Percentiles rank a stretch among this genome's conserved stretches.
Evolutionary conservation across 2,329 filamentous ascomycete genomes (phyloP).

Genomic region (Xylaria sp.): DNA sequence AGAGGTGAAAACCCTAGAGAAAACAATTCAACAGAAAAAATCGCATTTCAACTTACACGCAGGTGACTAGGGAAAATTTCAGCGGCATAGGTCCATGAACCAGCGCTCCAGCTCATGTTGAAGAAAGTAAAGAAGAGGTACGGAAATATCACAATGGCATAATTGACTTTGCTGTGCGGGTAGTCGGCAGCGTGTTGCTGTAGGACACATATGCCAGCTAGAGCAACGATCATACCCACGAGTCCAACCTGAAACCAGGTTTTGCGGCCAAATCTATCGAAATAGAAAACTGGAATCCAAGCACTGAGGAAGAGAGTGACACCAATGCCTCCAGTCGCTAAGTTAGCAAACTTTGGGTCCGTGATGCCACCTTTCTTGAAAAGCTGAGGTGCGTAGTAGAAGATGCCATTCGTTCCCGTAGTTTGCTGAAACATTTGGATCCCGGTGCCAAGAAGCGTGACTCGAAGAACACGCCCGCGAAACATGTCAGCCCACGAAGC

Average conservation of each 20-base stretch:
- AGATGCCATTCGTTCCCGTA: slow-evolving; percentile 46
- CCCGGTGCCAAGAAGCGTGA: slow-evolving; percentile 46
- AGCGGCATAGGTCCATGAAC: slow-evolving; percentile 47
- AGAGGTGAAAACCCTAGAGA: neutral
- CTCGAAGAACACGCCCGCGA: slow-evolving; percentile 42
- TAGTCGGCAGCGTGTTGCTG: slow-evolving; percentile 44
- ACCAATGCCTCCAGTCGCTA: slow-evolving; percentile 46
- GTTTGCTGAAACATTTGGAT: slow-evolving; percentile 47
- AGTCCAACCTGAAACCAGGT: slow-evolving; percentile 47
- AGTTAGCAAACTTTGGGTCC: slow-evolving; percentile 44
- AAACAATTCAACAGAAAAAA: neutral
- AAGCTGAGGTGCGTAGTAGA: slow-evolving; percentile 45
- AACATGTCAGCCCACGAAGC: slow-evolving; percentile 47
- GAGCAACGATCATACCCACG: slow-evolving; percentile 44
- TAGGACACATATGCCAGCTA: slow-evolving; percentile 44
- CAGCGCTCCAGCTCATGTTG: slow-evolving; percentile 48
- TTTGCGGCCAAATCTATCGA: slow-evolving; percentile 47
- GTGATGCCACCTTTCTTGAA: slow-evolving; percentile 45
- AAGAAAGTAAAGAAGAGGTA: slow-evolving; percentile 48
- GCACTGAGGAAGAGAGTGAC: slow-evolving; percentile 46
- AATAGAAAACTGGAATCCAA: slow-evolving; percentile 48
- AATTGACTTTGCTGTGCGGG: slow-evolving; percentile 41
- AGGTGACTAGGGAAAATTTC: slow-evolving; percentile 48
- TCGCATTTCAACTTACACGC: slow-evolving; percentile 38
- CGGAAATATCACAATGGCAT: slow-evolving; percentile 46